phyloP scores from a whole-genome alignment of 2,329 filamentous ascomycete species.

The Clarireedia hainanense region DNA sequence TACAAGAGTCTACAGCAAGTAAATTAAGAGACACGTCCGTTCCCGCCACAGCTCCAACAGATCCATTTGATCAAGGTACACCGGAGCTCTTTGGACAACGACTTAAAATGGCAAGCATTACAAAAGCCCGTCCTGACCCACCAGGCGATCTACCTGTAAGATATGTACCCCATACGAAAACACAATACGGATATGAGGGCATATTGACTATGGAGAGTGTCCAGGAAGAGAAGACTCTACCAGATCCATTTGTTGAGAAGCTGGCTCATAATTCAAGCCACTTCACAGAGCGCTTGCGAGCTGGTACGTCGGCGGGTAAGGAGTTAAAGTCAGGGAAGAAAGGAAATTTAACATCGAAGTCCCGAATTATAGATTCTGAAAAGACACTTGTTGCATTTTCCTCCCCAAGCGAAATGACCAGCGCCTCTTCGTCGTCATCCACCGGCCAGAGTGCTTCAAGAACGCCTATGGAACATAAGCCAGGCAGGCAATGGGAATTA shows the following conservation, averaged over 20 bases:
- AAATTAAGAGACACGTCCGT: background rate
- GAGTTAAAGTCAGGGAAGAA: background rate
- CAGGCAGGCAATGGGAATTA: slow-evolving; percentile 20
- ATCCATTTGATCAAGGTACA: background rate
- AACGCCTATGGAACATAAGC: slow-evolving; percentile 13
- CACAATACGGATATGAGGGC: slow-evolving; percentile 19
- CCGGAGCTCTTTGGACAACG: background rate
- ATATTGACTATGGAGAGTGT: slow-evolving; percentile 19
- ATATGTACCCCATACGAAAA: slow-evolving; percentile 26
- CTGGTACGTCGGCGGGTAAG: background rate
- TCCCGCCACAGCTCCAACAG: background rate
- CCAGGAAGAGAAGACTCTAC: slow-evolving; percentile 12
- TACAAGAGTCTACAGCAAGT: slow-evolving; percentile 1
- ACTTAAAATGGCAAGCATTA: slow-evolving; percentile 13
- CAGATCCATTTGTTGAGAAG: slow-evolving; percentile 24
- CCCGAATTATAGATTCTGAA: slow-evolving; percentile 8
- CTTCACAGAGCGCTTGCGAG: slow-evolving; percentile 19
- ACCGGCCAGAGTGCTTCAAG: slow-evolving; percentile 9
- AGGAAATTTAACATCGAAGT: background rate
- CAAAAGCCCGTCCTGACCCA: slow-evolving; percentile 20
- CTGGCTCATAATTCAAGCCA: slow-evolving; percentile 8
- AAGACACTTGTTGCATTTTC: slow-evolving; percentile 17
- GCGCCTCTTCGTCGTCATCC: background rate
- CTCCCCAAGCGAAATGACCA: slow-evolving; percentile 2
- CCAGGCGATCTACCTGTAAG: slow-evolving; percentile 16